A percentile compares a stretch with the other conserved stretches of the same genome.
Evolutionary conservation across 768 basidiomycete genomes (phyloP).

Genomic region (Dendrothele bispora): DNA sequence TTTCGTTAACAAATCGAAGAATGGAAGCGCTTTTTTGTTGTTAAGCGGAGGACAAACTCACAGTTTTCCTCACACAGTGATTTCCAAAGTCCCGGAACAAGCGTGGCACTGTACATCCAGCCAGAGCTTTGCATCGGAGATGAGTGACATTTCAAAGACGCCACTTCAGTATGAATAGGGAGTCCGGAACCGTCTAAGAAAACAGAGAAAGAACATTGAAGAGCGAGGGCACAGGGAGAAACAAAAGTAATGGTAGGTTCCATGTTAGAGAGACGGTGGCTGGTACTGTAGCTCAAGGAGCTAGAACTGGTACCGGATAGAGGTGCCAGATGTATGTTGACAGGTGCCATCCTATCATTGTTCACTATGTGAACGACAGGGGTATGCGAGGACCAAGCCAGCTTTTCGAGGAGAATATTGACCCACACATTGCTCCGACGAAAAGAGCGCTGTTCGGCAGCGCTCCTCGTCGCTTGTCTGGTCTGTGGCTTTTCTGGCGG

Average conservation of each 20-base stretch:
- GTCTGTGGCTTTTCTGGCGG: constrained; percentile 3
- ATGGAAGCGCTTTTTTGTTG: no score
- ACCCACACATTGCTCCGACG: constrained; percentile 20
- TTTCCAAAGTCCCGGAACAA: constrained; percentile 54
- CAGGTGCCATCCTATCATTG: constrained; percentile 16
- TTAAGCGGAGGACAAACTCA: constrained; percentile 20
- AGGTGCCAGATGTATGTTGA: constrained; percentile 20
- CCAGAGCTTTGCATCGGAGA: constrained; percentile 22
- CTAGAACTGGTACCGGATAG: constrained; percentile 5
- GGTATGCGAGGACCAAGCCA: constrained; percentile 11
- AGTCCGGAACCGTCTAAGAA: constrained; percentile 34
- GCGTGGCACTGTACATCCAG: constrained; percentile 43
- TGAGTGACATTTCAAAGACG: constrained; percentile 24
- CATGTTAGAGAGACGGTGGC: constrained; percentile 37
- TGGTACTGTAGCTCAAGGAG: constrained; percentile 1
- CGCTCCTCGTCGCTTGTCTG: no score
- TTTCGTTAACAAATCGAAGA: no score
- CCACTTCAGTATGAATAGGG: constrained; percentile 46
- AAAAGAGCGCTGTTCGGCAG: neutral
- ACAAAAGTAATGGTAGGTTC: constrained; percentile 48
- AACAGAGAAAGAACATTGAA: constrained; percentile 46
- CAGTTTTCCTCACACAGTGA: constrained; percentile 43
- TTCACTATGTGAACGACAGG: constrained; percentile 19
- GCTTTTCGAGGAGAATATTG: constrained; percentile 19
- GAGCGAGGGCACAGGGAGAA: constrained; percentile 43